phyloP scores from a whole-genome alignment of 495 filamentous ascomycete genomes.

The Penicillium manginii region DNA sequence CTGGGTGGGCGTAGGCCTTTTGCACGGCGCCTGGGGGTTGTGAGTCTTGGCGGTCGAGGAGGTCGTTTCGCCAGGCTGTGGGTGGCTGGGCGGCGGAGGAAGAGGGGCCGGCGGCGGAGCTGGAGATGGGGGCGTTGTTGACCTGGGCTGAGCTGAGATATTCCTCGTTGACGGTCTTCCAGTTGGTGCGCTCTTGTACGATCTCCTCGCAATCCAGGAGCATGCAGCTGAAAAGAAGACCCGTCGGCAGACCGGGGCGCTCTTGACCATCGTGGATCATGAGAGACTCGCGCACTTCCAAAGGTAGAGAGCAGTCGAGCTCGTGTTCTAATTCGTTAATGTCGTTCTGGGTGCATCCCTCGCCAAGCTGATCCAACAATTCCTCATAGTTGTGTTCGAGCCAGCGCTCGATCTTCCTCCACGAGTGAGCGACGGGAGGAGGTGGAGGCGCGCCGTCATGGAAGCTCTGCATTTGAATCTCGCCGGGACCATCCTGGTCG shows the following conservation, averaged over 20 bases:
- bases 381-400: slow-evolving; percentile 93
- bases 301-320: slow-evolving; percentile 89
- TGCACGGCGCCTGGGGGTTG: slow-evolving; percentile 86
- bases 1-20: slow-evolving; percentile 91
- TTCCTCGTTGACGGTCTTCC: slow-evolving; percentile 89
- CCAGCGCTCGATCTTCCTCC: slow-evolving; percentile 93
- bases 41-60: slow-evolving; percentile 82
- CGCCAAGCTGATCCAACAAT: slow-evolving; percentile 88
- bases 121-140: slow-evolving; percentile 57
- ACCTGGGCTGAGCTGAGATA: slow-evolving; percentile 66
- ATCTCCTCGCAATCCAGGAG: slow-evolving; percentile 98
- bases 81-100: slow-evolving; percentile 54
- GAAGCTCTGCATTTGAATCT: slow-evolving; percentile 98
- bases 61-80: slow-evolving; percentile 81
- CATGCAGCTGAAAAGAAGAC: slow-evolving; percentile 93
- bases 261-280: slow-evolving; percentile 95
- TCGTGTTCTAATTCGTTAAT: slow-evolving; percentile 97
- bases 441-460: slow-evolving; percentile 87
- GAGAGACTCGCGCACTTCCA: slow-evolving; percentile 92
- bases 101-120: slow-evolving; percentile 68
- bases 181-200: slow-evolving; percentile 96
- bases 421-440: slow-evolving; percentile 85
- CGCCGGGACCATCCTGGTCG: slow-evolving; percentile 66
- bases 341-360: slow-evolving; percentile 90
- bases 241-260: slow-evolving; percentile 86